phyloP scores from a whole-genome alignment of 1,284 basidiomycete genomes.

The Trametes sp. region DNA sequence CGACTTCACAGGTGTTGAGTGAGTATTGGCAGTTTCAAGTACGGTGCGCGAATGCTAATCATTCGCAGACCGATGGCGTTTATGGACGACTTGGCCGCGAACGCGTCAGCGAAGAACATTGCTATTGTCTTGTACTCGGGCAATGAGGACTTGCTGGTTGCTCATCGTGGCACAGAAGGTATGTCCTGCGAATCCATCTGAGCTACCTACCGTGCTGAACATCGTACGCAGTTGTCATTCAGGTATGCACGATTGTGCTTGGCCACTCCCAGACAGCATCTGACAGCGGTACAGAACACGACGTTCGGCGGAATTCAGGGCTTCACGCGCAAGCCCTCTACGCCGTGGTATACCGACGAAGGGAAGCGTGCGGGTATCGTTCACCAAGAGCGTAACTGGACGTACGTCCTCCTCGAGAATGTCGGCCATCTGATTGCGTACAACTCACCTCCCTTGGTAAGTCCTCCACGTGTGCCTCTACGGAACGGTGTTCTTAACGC shows the following conservation, averaged over 20 bases:
- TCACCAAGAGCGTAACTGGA: constrained; percentile 44
- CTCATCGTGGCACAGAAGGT: constrained; percentile 59
- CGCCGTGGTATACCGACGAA: constrained; percentile 51
- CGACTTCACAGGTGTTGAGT: constrained; percentile 54
- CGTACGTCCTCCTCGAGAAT: constrained; percentile 41
- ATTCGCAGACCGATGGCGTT: constrained; percentile 40
- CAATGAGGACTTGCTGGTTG: constrained; percentile 40
- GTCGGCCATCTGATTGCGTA: constrained; percentile 41
- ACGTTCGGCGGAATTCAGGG: constrained; percentile 70
- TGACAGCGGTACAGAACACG: no score
- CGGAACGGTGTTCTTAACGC: no score
- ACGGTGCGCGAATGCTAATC: background rate
- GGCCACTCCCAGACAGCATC: no score
- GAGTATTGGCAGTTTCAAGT: no score
- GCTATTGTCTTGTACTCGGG: constrained; percentile 40
- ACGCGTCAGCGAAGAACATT: constrained; percentile 35
- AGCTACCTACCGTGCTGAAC: background rate
- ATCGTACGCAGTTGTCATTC: constrained; percentile 59
- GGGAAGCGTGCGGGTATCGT: constrained; percentile 40
- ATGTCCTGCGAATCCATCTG: background rate
- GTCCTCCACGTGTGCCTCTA: constrained; percentile 39
- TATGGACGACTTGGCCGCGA: constrained; percentile 38
- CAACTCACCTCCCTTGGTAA: constrained; percentile 49
- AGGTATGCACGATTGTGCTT: constrained; percentile 11
- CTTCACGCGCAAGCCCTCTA: constrained; percentile 67